Evolutionary conservation across 768 basidiomycete genomes (phyloP).

Genomic region (Xerocomus potaroensis): DNA sequence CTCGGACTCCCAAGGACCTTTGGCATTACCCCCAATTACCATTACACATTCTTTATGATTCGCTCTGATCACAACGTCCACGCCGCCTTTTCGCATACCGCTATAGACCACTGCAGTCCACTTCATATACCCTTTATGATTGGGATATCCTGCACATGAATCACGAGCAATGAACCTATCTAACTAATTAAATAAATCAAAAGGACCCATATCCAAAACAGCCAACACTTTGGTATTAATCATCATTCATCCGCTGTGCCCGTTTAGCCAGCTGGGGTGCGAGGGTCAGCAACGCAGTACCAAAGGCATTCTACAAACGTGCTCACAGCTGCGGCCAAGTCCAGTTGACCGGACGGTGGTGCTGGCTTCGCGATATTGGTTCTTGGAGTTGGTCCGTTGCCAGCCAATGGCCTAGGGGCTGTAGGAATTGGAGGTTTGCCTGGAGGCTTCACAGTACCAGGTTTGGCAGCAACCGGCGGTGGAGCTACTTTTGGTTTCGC

Average conservation of each 20-base stretch:
- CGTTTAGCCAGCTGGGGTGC: slow-evolving; percentile 65
- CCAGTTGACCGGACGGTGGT: slow-evolving; percentile 60
- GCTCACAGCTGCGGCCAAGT: slow-evolving; percentile 79
- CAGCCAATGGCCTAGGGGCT: slow-evolving; percentile 47
- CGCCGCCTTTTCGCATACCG: slow-evolving; percentile 13
- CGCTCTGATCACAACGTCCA: slow-evolving; percentile 2
- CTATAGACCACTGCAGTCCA: slow-evolving; percentile 23
- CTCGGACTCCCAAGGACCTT: slow-evolving; percentile 8
- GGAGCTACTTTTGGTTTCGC: slow-evolving; percentile 62
- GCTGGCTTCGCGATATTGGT: slow-evolving; percentile 38
- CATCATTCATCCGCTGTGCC: slow-evolving; percentile 59
- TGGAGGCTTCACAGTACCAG: slow-evolving; percentile 44
- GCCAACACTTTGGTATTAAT: slow-evolving; percentile 29
- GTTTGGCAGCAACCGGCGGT: slow-evolving; percentile 54
- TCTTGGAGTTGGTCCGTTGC: slow-evolving; percentile 33
- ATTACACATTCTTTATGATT: slow-evolving; percentile 37
- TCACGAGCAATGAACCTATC: slow-evolving; percentile 14
- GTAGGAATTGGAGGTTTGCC: slow-evolving; percentile 62
- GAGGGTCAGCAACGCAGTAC: not conserved
- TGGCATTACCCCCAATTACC: slow-evolving; percentile 39
- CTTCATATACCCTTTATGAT: slow-evolving; percentile 25
- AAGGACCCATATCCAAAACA: slow-evolving; percentile 3
- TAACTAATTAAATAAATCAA: slow-evolving; percentile 10
- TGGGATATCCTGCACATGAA: slow-evolving; percentile 5
- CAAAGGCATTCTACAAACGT: not conserved